Evolutionary conservation across 179 eudicot genomes (phyloP).

Genomic region (Silene coronaria): DNA sequence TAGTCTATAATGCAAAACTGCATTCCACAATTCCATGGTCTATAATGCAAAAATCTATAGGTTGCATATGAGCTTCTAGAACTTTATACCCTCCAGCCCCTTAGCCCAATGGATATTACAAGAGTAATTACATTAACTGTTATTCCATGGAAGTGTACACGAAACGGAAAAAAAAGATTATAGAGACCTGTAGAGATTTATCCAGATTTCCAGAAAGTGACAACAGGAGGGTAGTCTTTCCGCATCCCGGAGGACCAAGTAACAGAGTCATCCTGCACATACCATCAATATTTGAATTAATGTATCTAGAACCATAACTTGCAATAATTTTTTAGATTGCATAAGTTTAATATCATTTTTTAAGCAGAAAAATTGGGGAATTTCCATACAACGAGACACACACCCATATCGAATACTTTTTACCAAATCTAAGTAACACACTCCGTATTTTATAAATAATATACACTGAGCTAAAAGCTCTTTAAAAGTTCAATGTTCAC

Average conservation of each 20-base stretch:
- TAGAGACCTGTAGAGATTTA: conserved; percentile 58
- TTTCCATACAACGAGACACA: too few relatives aligned
- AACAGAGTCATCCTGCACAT: conserved; percentile 18
- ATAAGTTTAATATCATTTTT: too few relatives aligned
- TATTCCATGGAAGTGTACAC: not conserved
- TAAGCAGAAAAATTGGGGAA: not conserved
- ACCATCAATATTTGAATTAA: too few relatives aligned
- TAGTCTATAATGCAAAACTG: not conserved
- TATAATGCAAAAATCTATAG: not conserved
- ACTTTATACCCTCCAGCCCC: not conserved
- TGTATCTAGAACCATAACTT: too few relatives aligned
- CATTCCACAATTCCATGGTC: conserved; percentile 1
- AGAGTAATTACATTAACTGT: conserved; percentile 3
- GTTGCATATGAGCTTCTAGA: not conserved
- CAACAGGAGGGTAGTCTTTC: conserved; percentile 70
- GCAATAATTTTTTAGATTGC: too few relatives aligned
- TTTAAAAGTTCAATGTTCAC: too few relatives aligned
- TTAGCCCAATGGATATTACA: not conserved
- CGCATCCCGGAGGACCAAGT: conserved; percentile 95
- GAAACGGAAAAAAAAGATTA: not conserved
- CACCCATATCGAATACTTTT: too few relatives aligned
- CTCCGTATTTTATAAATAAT: too few relatives aligned
- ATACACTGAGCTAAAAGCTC: too few relatives aligned
- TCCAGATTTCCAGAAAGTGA: conserved; percentile 74
- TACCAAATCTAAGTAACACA: too few relatives aligned